Conservation (phyloP, 139 green algal species). For the Volvox africanus region DNA sequence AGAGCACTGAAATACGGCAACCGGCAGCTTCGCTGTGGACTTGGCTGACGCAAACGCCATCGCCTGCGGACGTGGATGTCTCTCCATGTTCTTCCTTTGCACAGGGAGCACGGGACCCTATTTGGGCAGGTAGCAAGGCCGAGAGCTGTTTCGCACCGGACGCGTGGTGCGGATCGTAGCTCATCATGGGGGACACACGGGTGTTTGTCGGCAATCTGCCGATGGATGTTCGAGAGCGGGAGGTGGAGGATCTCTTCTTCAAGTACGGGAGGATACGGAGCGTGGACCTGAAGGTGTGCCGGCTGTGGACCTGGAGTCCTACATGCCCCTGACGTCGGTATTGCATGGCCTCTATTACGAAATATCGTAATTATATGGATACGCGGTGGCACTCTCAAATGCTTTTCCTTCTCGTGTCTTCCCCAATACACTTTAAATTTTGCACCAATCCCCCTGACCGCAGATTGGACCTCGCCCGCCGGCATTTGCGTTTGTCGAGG, state of each 20-base stretch:
- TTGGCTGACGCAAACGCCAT: conserved; percentile 22
- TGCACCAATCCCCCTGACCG: not conserved
- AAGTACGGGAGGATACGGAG: conserved; percentile 89
- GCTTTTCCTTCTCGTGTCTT: too few relatives aligned
- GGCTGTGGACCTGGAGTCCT: too few relatives aligned
- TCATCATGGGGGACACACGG: not conserved
- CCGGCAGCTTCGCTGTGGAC: conserved; percentile 9
- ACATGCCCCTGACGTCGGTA: too few relatives aligned
- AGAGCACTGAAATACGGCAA: not conserved
- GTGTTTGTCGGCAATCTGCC: conserved; percentile 92
- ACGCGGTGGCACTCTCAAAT: too few relatives aligned
- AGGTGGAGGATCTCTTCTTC: conserved; percentile 91
- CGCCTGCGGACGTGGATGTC: not conserved
- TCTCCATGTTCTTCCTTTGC: conserved; percentile 24
- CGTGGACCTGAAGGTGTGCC: conserved; percentile 87
- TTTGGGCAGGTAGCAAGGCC: not conserved
- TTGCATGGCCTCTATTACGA: too few relatives aligned
- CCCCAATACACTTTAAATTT: too few relatives aligned
- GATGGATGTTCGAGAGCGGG: conserved; percentile 84
- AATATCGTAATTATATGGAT: too few relatives aligned
- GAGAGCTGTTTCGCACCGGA: not conserved
- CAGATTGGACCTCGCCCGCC: conserved; percentile 81
- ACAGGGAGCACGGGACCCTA: not conserved
- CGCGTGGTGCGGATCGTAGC: not conserved
- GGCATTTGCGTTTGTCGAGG: conserved; percentile 92